Base-by-base conservation (phyloP, 2,329 filamentous ascomycete genomes). In the Neofusicoccum umdonicola region DNA sequence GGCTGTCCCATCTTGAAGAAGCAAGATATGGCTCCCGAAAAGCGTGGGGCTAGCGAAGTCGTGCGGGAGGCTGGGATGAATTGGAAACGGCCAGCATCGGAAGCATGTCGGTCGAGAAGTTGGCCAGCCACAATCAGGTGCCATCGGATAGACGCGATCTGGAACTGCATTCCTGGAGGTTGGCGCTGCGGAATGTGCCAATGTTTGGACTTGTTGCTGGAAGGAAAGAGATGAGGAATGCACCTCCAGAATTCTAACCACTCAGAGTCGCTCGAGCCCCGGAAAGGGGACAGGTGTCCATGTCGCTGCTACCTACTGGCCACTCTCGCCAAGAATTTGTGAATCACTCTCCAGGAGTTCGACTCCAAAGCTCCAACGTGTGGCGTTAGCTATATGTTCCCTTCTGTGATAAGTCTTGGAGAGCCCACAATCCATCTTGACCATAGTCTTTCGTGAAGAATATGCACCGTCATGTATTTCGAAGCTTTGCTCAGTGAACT, bases 1-100 rank as follows among this genome's bases (percentile, higher is more conserved):
- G 56, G 56, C 15, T 47, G 56, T 12, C 56, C 56, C 56, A 60
- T 60, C 56, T 60, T 60, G 27, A 60, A 60, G 17, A 47, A 12
- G 41, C 39, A 42, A 58, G 56, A 60, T 60, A 60, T 47, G 31
- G 31, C 8, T 35, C 56, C 31, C 27, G 19, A 22, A 15, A 44
- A 58, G 44, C 17, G 41, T 17, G 54, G 19, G 54, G 56, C 56
- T 60, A 60, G 42, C 12, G 27, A 13, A 47, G n/a, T 37, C 42
- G 39, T 60, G 56, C 42, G 27, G 37, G 56, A 60, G 56, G 56
- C 42, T 60, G 56, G 56, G 27, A 8, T 47, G 56, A 47, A n/a
- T 37, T 60, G 27, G n/a, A 60, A 12, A 39, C 45, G 56, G n/a
- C 42, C 9, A 45, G 22, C 22, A 22, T 22, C 22, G 22, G 22